phyloP scores from a whole-genome alignment of 2,329 filamentous ascomycete species.

The Fusarium armeniacum region DNA sequence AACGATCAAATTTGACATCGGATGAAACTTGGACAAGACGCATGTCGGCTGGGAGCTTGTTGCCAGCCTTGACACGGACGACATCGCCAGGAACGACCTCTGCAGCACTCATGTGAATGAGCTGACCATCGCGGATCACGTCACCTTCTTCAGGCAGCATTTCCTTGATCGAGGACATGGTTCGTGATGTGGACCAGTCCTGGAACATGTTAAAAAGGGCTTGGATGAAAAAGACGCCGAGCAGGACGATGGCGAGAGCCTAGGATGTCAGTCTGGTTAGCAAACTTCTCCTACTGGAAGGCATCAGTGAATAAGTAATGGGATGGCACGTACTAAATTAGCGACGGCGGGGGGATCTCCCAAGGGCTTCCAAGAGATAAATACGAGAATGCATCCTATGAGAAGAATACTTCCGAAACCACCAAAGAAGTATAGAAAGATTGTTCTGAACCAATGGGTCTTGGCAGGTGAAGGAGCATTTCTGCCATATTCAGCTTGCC shows the following conservation, averaged over 20 bases:
- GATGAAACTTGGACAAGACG: constrained; percentile 14
- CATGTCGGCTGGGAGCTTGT: constrained; percentile 18
- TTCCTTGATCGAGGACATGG: constrained; percentile 24
- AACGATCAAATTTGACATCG: constrained; percentile 11
- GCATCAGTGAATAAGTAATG: no score
- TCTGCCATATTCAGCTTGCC: constrained; percentile 13
- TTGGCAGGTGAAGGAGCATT: constrained; percentile 19
- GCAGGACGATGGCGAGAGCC: constrained; percentile 9
- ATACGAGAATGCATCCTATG: background rate
- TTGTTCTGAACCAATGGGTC: constrained; percentile 19
- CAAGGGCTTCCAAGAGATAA: constrained; percentile 19
- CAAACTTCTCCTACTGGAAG: no score
- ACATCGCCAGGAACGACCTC: constrained; percentile 16
- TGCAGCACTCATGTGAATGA: constrained; percentile 1
- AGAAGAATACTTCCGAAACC: constrained; percentile 24
- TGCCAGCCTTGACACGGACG: constrained; percentile 4
- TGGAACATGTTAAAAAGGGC: constrained; percentile 25
- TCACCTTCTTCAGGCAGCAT: constrained; percentile 17
- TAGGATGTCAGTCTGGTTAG: no score
- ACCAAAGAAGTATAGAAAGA: constrained; percentile 20
- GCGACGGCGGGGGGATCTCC: constrained; percentile 13
- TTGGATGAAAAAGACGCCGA: constrained; percentile 6
- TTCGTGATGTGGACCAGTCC: constrained; percentile 23
- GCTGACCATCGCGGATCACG: constrained; percentile 7
- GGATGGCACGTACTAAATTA: background rate